Evolutionary conservation across 2,329 filamentous ascomycete genomes (phyloP), one percentile per base, ranked within the genome.

Genomic region (Dryadomyces quercus-mongolicae): DNA sequence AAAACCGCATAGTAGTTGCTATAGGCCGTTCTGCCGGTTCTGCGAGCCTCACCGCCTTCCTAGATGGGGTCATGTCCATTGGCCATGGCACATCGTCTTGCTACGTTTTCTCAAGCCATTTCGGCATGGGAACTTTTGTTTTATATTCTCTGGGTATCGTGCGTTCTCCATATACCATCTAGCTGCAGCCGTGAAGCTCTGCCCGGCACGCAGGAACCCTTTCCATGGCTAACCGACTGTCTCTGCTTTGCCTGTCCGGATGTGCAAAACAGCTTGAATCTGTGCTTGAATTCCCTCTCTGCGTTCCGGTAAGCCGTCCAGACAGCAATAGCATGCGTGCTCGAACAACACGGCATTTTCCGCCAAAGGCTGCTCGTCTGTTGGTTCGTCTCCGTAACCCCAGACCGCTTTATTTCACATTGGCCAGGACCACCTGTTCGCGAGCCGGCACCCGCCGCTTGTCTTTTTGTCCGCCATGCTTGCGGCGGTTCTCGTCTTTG

Each of bases 401-500:
- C 12, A n/a, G 16, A 42, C 38, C 3, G 38, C 38, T 10, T 44
- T 55, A 83, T 64, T 81, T 76, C 62, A 82, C 76, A 59, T 70
- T 71, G 21, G 84, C 82, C 66, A 97, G 66, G 55, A 98, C 77
- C 79, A 94, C 92, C 80, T 96, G 96, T 71, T 97, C 90, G 66
- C 93, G 80, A 5, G 80, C 70, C 21, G 64, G 65, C 60, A 77
- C 71, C 73, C 81, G 81, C 60, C 70, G 64, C 34, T 63, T 75
- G 62, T 85, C 81, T 62, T 88, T 85, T 74, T 93, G 92, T 74
- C 86, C 89, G 56, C 82, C 86, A 69, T 98, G 92, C 68, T 88
- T 89, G 60, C 93, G 80, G 70, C 95, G 88, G 66, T 98, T 98
- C 75, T 98, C 93, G 64, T 95, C 88, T 62, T 84, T 84, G 62